Base-by-base conservation (phyloP, 306 rosid species). In the Benincasa hispida region DNA sequence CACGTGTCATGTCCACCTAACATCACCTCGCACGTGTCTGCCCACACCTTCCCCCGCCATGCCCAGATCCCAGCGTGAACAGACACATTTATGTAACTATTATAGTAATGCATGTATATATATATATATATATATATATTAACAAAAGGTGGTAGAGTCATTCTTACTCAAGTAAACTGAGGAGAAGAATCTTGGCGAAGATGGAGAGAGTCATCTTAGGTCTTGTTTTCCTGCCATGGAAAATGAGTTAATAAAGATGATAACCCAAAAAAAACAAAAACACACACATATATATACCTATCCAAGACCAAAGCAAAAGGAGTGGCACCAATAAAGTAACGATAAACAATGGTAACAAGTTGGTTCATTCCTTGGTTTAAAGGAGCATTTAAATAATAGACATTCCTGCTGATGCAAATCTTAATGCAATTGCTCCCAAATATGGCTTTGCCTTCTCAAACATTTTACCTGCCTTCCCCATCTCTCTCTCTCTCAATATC, bases 141-240 rank as follows among this genome's bases (percentile, higher is more conserved):
- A 39, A 39, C 15, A 1, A 12, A 47, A 14, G 22, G 61, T 17
- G 58, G 48, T 42, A 1, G 35, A 74, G 34, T 21, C 21, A 48
- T n/a, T 37, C 63, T 77, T 65, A 77, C 80, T 77, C 80, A 8
- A 81, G 41, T 37, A 87, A 81, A 68, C 80, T 84, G 15, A 87
- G 85, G 6, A 87, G 41, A 65, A 78, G n/a, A 41, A 87, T 82
- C 85, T 81, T 89, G 42, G 17, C 70, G 11, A 86, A 81, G 74
- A 81, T 2, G 14, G 86, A 25, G 3, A 59, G 35, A 32, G 87
- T 84, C 93, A 89, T 79, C 78, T 83, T 82, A 27, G 91, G 90
- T 83, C 91, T 81, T 62, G 69, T 30, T 78, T 84, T 89, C 83
- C 90, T 89, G 80, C 35, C 56, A 58, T 37, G 10, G 18, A 76